Evolutionary conservation across 495 filamentous ascomycete species (phyloP).

Genomic region (Amphirosellinia nigrospora): DNA sequence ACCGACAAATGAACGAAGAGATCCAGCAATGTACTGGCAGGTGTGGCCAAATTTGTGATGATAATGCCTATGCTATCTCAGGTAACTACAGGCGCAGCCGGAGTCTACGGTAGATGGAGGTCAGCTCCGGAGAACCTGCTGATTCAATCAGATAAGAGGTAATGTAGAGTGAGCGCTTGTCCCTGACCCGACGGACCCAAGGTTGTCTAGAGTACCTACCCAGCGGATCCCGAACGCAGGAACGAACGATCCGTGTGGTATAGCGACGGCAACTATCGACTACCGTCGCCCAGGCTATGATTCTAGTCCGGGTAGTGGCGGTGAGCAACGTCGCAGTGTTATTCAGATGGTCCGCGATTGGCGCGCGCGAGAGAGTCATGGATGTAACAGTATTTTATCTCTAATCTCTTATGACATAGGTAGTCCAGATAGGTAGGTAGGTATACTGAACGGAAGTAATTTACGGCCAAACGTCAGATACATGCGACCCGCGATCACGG

Average conservation of each 20-base stretch:
- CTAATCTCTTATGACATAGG: neutral
- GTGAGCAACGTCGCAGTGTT: constrained; percentile 13
- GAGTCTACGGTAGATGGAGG: constrained; percentile 5
- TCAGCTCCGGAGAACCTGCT: neutral
- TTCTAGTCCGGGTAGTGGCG: constrained; percentile 6
- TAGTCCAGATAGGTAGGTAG: neutral
- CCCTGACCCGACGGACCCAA: neutral
- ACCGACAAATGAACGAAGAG: neutral
- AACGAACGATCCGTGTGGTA: constrained; percentile 5
- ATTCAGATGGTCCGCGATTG: neutral
- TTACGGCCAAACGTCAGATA: neutral
- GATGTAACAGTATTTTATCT: constrained; percentile 6
- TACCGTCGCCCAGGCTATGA: neutral
- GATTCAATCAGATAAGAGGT: constrained; percentile 9
- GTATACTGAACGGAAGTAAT: constrained; percentile 1
- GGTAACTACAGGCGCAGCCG: neutral
- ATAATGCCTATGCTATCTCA: neutral
- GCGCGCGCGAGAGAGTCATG: neutral
- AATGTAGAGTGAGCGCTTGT: neutral
- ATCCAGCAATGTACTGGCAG: neutral
- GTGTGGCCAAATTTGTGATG: neutral
- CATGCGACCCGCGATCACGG: neutral
- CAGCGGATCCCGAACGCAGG: constrained; percentile 18
- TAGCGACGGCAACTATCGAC: neutral
- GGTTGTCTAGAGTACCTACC: neutral